Percentiles rank a stretch among this genome's conserved stretches.
phyloP scores from a whole-genome alignment of 2,329 filamentous ascomycete genomes.

The Colletotrichum liriopes region DNA sequence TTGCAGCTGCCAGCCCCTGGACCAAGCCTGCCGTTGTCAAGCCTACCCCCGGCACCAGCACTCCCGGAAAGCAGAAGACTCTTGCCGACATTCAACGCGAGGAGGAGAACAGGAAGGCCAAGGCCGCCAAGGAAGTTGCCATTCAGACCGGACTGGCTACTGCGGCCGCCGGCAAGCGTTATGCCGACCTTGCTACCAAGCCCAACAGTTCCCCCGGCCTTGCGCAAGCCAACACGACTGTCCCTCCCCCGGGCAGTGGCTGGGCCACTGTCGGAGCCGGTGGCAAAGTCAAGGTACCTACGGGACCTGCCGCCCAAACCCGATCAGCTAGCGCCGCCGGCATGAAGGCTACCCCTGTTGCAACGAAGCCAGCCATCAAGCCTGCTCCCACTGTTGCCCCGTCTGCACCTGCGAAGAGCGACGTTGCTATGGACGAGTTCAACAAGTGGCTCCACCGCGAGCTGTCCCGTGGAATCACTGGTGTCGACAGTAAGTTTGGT shows the following conservation, averaged over 20 bases:
- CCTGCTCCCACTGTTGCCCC: conserved; percentile 62
- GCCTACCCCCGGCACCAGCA: conserved; percentile 48
- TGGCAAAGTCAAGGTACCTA: conserved; percentile 88
- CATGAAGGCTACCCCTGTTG: conserved; percentile 61
- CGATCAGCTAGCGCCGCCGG: conserved; percentile 62
- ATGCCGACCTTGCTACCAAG: conserved; percentile 91
- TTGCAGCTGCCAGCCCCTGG: conserved; percentile 76
- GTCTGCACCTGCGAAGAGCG: conserved; percentile 62
- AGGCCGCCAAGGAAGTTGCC: conserved; percentile 70
- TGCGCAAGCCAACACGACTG: conserved; percentile 62
- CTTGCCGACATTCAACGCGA: conserved; percentile 97
- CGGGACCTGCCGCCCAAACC: conserved; percentile 66
- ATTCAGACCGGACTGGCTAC: conserved; percentile 64
- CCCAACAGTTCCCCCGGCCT: conserved; percentile 42
- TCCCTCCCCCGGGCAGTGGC: conserved; percentile 64
- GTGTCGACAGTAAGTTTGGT: conserved; percentile 65
- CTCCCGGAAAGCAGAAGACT: conserved; percentile 80
- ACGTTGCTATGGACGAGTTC: conserved; percentile 87
- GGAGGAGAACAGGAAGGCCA: conserved; percentile 92
- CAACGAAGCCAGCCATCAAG: conserved; percentile 67
- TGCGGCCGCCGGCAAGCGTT: conserved; percentile 81
- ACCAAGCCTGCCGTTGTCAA: conserved; percentile 72
- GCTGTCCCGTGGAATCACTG: conserved; percentile 79
- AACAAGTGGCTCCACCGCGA: conserved; percentile 91
- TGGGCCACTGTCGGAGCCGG: conserved; percentile 97